These are phyloP conservation scores for Aureobasidium namibiae DNA, from an alignment of 2,329 filamentous ascomycete species.

Conservation along the genomic window DNA sequence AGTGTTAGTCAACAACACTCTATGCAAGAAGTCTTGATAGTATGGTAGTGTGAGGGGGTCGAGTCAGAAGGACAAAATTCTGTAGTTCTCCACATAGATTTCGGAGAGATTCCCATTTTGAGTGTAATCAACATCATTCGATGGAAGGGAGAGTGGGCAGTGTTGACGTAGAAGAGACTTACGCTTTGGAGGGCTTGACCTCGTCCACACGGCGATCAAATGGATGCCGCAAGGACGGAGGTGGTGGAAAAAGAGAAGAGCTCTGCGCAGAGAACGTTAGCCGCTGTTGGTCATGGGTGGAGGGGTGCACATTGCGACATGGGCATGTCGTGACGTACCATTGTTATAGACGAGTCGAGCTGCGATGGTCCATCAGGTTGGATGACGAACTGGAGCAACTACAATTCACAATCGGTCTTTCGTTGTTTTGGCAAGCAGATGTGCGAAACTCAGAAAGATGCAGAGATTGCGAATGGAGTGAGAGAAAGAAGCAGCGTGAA, in stretches of 20 bases:
- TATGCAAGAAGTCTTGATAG: constrained; percentile 17
- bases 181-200: constrained; percentile 81
- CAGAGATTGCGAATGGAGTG: background rate
- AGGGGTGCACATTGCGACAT: background rate
- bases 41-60: constrained; percentile 15
- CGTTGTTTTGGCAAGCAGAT: background rate
- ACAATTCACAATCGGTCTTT: background rate
- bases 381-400: constrained; percentile 6
- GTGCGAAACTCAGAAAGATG: background rate
- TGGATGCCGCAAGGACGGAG: constrained; percentile 43
- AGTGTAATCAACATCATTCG: constrained; percentile 68
- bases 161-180: constrained; percentile 22
- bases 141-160: constrained; percentile 19
- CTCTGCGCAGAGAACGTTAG: constrained; percentile 27
- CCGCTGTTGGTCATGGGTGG: background rate
- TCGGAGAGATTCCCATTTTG: constrained; percentile 99
- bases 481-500: background rate
- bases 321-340: constrained; percentile 10
- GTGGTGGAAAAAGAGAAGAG: constrained; percentile 57
- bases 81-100: constrained; percentile 81
- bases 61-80: constrained; percentile 71
- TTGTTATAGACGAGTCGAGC: constrained; percentile 11
- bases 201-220: constrained; percentile 80
- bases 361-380: constrained; percentile 12
- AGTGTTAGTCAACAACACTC: constrained; percentile 17